A percentile compares a stretch with the other conserved stretches of the same genome.
Evolutionary conservation across 2,329 filamentous ascomycete species (phyloP).

Genomic region (Claviceps sp.): DNA sequence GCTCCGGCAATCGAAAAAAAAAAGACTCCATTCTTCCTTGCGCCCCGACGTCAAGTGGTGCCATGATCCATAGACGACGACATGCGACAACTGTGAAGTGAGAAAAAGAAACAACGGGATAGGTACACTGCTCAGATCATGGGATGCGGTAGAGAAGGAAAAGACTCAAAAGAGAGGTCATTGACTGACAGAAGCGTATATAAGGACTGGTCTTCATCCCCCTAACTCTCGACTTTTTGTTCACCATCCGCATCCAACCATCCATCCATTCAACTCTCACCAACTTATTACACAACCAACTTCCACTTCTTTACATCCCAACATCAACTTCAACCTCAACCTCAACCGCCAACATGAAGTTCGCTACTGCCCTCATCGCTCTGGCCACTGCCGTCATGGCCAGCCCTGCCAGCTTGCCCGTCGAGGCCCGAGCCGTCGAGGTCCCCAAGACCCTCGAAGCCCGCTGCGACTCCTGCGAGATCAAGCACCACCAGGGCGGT

Average conservation of each 20-base stretch:
- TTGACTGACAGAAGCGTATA: background rate
- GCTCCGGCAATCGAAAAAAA: background rate
- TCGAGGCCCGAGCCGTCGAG: too few species aligned
- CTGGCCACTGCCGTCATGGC: conserved; percentile 1
- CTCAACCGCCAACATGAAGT: conserved; percentile 1
- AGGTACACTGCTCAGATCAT: too few species aligned
- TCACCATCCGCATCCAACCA: background rate
- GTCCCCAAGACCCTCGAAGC: background rate
- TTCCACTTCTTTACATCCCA: background rate
- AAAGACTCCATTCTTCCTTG: too few species aligned
- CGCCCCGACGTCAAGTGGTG: background rate
- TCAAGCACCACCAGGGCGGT: background rate
- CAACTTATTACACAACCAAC: background rate
- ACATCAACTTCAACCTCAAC: too few species aligned
- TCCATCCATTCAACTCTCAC: background rate
- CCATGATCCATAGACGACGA: background rate
- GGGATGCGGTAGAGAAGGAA: too few species aligned
- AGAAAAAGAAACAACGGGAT: background rate
- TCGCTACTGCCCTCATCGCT: conserved; percentile 1
- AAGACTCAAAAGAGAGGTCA: background rate
- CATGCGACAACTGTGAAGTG: background rate
- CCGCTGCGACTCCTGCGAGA: background rate
- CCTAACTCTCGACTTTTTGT: background rate
- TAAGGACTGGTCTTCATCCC: background rate
- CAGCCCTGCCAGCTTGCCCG: background rate